Evolutionary conservation across 495 filamentous ascomycete species (phyloP), one percentile per base, ranked within the genome.

Genomic region (Amphirosellinia nigrospora): DNA sequence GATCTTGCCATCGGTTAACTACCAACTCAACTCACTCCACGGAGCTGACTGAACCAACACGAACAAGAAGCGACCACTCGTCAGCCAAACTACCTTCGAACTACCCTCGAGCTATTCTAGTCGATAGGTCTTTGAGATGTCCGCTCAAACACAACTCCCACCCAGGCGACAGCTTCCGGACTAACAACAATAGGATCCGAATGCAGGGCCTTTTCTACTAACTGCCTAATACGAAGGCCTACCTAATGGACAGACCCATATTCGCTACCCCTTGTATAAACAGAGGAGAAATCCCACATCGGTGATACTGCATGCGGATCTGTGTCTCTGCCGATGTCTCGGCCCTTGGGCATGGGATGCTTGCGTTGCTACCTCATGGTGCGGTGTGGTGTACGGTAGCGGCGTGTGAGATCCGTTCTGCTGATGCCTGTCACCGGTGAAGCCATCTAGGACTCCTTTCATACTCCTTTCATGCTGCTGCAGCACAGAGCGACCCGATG

Each of bases 401-500:
- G n/a, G n/a, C n/a, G n/a, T n/a, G n/a, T n/a, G n/a, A n/a, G n/a
- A 21, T 48, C 61, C 21, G 43, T 61, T 39, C 45, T 61, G 28
- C 66, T 48, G 8, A 36, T 48, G 53, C 53, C n/a, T 53, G 50
- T 28, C 28, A 19, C 32, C 45, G 63, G 28, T 45, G 64, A 38
- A 53, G 50, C 50, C 30, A 53, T 53, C 50, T 55, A 43, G 21
- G 15, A 39, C 30, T 66, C 26, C 39, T 43, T 38, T n/a, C 13
- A n/a, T 36, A 39, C 30, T 66, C 26, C 39, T 43, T 38, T n/a
- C 13, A n/a, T 36, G n/a, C n/a, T n/a, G 30, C n/a, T 26, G 43
- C 28, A 53, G 56, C 66, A 61, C 34, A n/a, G 55, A 16, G 15
- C 43, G 66, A 62, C 66, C 66, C 66, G 30, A 41, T 68, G 43